Base-by-base conservation (phyloP, 1,284 basidiomycete genomes). In the Marasmius fiardii region DNA sequence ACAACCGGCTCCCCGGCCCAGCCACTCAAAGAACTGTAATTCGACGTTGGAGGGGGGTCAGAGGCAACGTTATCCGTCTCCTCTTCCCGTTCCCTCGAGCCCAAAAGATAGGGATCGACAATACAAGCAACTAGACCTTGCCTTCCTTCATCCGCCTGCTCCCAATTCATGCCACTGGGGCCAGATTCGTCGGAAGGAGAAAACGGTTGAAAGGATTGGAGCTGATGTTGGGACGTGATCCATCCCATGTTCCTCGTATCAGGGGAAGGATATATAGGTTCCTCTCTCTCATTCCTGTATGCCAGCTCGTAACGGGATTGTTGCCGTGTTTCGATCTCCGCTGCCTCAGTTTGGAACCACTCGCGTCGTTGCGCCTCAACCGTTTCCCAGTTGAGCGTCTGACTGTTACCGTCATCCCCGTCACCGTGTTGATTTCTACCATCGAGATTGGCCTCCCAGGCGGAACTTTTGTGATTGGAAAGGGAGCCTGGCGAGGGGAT, bases 21-120 rank as follows among this genome's bases (percentile, higher is more conserved):
- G 12, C 54, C 54, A 23, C 48, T 55, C 5, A 55, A 26, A 43
- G 41, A 43, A 20, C 54, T 55, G 34, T 55, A 55, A 12, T 39
- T 50, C 7, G 54, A 55, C n/a, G 48, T 26, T 21, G 54, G 48
- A n/a, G 43, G 11, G 14, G 34, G 26, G 37, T 16, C 37, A 39
- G 37, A 16, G 16, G 34, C 8, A 16, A 16, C 37, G 4, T 16
- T 39, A 6, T 39, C 37, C 14, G 18, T 39, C 14, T 39, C 37
- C 16, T 20, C 18, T 16, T 35, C 16, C 14, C 16, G 14, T 39
- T 5, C 37, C 37, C 18, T 4, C 5, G 12, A 39, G 37, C 37
- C 34, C 16, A 14, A 20, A 39, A 39, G 37, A 39, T 16, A 39
- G 5, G 37, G 37, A 39, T 39, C 37, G 5, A 39, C 37, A 20